phyloP scores from a whole-genome alignment of 441 rosid species.

The Pelargonium citronellum region DNA sequence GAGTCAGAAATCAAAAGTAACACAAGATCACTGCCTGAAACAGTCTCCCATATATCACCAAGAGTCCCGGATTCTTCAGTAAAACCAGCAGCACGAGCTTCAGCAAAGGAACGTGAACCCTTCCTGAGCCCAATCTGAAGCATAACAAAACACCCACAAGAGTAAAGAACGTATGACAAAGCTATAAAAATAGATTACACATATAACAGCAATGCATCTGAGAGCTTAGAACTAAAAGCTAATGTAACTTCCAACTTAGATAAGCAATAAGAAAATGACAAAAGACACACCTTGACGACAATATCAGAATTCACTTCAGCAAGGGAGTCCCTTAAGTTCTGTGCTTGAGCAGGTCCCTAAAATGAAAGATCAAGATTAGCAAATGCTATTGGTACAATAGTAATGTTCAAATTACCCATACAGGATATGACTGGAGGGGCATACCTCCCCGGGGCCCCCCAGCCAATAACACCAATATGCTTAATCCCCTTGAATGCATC shows the following conservation, averaged over 20 bases:
- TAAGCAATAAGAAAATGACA: neutral
- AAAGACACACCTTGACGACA: slow-evolving; percentile 51
- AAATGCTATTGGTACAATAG: neutral
- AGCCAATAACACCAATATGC: slow-evolving; percentile 91
- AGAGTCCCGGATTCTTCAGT: slow-evolving; percentile 76
- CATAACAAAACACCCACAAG: neutral
- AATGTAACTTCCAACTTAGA: neutral
- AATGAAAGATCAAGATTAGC: neutral
- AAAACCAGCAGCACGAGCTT: slow-evolving; percentile 86
- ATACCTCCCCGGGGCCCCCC: slow-evolving; percentile 94
- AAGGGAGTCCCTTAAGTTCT: slow-evolving; percentile 84
- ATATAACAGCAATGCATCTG: neutral
- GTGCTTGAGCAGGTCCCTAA: slow-evolving; percentile 93
- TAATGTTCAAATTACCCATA: neutral
- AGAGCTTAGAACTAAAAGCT: neutral
- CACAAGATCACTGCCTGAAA: slow-evolving; percentile 86
- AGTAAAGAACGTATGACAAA: neutral
- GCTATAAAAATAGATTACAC: neutral
- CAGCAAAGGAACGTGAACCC: slow-evolving; percentile 82
- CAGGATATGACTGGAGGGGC: neutral
- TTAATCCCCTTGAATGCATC: slow-evolving; percentile 81
- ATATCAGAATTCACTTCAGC: slow-evolving; percentile 75
- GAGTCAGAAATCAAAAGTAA: slow-evolving; percentile 82
- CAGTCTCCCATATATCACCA: slow-evolving; percentile 86
- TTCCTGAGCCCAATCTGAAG: slow-evolving; percentile 73